A percentile compares a stretch with the other conserved stretches of the same genome.
phyloP scores from a whole-genome alignment of 2,329 filamentous ascomycete genomes.

The Colletotrichum cuscutae region DNA sequence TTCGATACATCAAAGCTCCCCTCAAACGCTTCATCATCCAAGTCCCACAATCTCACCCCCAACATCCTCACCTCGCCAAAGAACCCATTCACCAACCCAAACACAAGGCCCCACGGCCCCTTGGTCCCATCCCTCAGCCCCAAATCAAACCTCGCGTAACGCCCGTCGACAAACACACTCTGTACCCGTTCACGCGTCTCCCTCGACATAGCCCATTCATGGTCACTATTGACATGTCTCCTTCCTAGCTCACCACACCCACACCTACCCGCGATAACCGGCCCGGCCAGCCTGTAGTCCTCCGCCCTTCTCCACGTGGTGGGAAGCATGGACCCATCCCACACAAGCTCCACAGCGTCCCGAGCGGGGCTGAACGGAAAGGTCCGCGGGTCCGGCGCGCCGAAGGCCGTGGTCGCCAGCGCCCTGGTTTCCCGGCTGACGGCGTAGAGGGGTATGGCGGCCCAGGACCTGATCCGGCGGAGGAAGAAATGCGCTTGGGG shows the following conservation, averaged over 20 bases:
- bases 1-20: neutral
- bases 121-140: neutral
- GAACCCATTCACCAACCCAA: neutral
- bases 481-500: neutral
- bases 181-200: neutral
- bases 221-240: neutral
- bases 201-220: constrained; percentile 1
- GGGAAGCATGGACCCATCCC: neutral
- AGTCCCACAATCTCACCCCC: neutral
- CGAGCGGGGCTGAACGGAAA: constrained; percentile 7
- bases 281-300: neutral
- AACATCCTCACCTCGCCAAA: neutral
- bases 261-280: neutral
- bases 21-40: neutral
- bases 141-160: neutral
- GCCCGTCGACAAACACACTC: neutral
- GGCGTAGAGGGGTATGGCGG: neutral
- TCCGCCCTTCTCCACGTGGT: neutral
- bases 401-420: neutral
- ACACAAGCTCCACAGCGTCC: neutral
- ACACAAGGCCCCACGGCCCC: neutral
- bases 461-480: neutral
- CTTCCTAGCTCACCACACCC: neutral
- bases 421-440: constrained; percentile 1
- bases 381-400: neutral